phyloP scores from a whole-genome alignment of 768 basidiomycete genomes.

The Lactarius tabidus region DNA sequence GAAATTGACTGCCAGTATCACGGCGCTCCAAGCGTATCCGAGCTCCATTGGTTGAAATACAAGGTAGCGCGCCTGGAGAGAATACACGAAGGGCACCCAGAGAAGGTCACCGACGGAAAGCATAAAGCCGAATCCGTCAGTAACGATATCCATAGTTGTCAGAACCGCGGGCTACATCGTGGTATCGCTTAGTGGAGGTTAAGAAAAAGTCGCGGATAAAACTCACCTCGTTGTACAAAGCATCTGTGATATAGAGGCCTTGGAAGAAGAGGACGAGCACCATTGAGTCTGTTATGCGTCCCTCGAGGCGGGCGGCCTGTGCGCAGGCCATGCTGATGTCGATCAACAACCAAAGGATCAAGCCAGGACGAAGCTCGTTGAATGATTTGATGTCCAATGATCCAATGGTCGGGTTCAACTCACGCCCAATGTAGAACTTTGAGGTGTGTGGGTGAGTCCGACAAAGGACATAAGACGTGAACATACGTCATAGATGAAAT shows the following conservation, averaged over 20 bases:
- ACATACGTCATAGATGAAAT: slow-evolving; percentile 85
- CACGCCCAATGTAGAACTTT: slow-evolving; percentile 92
- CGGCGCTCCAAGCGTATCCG: slow-evolving; percentile 51
- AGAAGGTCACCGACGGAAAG: slow-evolving; percentile 86
- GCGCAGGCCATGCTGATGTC: slow-evolving; percentile 89
- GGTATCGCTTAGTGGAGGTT: not conserved
- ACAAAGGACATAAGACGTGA: not conserved
- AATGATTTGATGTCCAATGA: slow-evolving; percentile 69
- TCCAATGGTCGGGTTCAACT: slow-evolving; percentile 85
- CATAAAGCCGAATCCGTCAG: slow-evolving; percentile 99
- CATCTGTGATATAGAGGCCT: slow-evolving; percentile 80
- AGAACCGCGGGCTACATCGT: slow-evolving; percentile 74
- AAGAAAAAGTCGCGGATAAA: not conserved
- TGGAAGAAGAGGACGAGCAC: slow-evolving; percentile 86
- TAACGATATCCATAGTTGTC: slow-evolving; percentile 96
- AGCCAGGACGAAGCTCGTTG: slow-evolving; percentile 84
- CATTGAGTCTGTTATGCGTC: slow-evolving; percentile 82
- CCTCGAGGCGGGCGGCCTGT: slow-evolving; percentile 81
- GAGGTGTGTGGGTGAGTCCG: not conserved
- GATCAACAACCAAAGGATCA: slow-evolving; percentile 89
- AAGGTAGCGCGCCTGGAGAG: slow-evolving; percentile 90
- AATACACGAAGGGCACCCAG: slow-evolving; percentile 95
- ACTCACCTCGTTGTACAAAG: slow-evolving; percentile 83
- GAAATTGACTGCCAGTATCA: slow-evolving; percentile 60
- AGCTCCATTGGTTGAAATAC: slow-evolving; percentile 85